Conservation (phyloP, 208 protist species). For the Phytomonas francai region DNA sequence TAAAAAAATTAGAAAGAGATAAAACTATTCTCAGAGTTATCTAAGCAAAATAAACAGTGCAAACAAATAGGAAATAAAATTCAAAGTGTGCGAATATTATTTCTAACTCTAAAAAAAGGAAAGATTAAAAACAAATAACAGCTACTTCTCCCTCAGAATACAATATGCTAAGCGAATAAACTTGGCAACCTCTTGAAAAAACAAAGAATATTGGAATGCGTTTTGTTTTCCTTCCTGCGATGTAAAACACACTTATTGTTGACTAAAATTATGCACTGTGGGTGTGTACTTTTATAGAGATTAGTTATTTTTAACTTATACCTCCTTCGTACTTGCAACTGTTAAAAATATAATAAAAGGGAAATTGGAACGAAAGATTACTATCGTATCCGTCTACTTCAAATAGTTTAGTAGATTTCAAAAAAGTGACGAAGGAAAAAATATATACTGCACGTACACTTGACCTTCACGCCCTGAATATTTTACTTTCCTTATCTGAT, state of each 20-base stretch:
- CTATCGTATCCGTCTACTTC: not conserved
- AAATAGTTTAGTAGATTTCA: not conserved
- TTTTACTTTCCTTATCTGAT: not conserved
- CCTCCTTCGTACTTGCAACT: conserved; percentile 6
- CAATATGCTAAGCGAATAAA: conserved; percentile 3
- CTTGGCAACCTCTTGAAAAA: not conserved
- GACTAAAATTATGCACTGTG: not conserved
- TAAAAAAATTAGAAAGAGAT: not conserved
- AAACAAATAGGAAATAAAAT: conserved; percentile 7
- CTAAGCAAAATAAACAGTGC: conserved; percentile 1
- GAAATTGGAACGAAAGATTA: not conserved
- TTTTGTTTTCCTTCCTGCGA: not conserved
- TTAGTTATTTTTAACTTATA: conserved; percentile 1
- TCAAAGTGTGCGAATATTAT: not conserved
- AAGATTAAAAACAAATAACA: conserved; percentile 8
- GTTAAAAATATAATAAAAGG: conserved; percentile 7
- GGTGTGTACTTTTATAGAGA: not conserved
- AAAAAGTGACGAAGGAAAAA: conserved; percentile 5
- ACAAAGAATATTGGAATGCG: not conserved
- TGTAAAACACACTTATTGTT: not conserved
- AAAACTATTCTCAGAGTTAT: conserved; percentile 1
- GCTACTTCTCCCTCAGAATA: not conserved
- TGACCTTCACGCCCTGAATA: not conserved
- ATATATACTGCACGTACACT: not conserved
- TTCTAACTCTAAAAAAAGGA: not conserved